Conservation (phyloP, 2,329 filamentous ascomycete species). For the Sporothrix variecibatus region DNA sequence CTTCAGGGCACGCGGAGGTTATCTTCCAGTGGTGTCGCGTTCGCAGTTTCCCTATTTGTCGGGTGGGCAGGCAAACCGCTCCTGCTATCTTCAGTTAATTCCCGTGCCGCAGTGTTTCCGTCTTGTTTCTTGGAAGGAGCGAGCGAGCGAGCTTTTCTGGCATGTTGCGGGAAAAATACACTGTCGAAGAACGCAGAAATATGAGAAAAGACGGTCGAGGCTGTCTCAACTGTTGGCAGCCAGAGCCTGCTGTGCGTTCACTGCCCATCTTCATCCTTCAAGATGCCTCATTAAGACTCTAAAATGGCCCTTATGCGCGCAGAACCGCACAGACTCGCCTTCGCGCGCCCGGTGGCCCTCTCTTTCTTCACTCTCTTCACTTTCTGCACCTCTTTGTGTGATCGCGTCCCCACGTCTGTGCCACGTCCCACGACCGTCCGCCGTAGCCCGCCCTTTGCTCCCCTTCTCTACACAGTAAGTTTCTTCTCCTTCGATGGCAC, state of each 20-base stretch:
- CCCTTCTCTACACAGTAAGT: slow-evolving; percentile 4
- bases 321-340: not conserved
- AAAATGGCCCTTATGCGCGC: slow-evolving; percentile 3
- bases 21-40: not conserved
- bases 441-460: not conserved
- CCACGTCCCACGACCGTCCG: not conserved
- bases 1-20: not conserved
- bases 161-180: slow-evolving; percentile 5
- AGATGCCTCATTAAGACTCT: not conserved
- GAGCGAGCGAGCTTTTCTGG: not conserved
- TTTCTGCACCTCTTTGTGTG: not conserved
- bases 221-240: not conserved
- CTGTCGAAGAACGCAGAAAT: not conserved
- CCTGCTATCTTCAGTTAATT: slow-evolving; percentile 1
- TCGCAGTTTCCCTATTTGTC: slow-evolving; percentile 8
- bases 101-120: not conserved
- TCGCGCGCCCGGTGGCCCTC: not conserved
- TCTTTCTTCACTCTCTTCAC: not conserved
- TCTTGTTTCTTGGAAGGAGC: not conserved
- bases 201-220: not conserved
- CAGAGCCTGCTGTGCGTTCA: not conserved
- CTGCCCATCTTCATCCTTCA: not conserved
- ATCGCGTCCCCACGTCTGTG: slow-evolving; percentile 4
- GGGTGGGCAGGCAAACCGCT: not conserved
- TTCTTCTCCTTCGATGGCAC: slow-evolving; percentile 20